A percentile compares a stretch with the other conserved stretches of the same genome.
These are phyloP conservation scores for Flaveria sonorensis DNA, from an alignment of 129 eudicot species.

Conservation along the genomic window DNA sequence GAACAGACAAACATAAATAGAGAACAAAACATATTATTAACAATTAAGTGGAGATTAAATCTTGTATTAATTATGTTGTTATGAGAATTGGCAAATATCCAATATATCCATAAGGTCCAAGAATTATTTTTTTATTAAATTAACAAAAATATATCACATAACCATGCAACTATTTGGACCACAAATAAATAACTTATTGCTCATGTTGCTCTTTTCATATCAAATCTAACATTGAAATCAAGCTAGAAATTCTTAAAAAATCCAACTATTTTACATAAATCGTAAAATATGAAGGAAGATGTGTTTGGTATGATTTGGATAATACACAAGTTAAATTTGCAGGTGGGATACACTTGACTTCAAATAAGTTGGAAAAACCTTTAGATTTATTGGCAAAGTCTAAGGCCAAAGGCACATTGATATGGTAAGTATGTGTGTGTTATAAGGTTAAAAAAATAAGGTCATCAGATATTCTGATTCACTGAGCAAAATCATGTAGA, in stretches of 20 bases:
- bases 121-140: conserved; percentile 52
- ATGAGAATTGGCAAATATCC: no score
- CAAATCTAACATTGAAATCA: conserved; percentile 72
- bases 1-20: no score
- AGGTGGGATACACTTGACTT: conserved; percentile 68
- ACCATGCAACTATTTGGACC: conserved; percentile 78
- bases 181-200: conserved; percentile 75
- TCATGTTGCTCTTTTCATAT: conserved; percentile 72
- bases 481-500: no score
- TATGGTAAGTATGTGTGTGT: no score
- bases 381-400: conserved; percentile 17
- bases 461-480: no score
- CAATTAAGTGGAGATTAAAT: no score
- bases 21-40: no score
- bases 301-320: conserved; percentile 85
- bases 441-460: no score
- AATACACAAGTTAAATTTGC: conserved; percentile 67
- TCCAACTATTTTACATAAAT: conserved; percentile 73
- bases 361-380: conserved; percentile 64
- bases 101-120: conserved; percentile 59
- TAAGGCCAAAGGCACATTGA: neutral
- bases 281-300: conserved; percentile 58
- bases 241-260: conserved; percentile 51
- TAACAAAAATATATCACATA: conserved; percentile 62
- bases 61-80: no score